Evolutionary conservation across 2,329 filamentous ascomycete genomes (phyloP), one percentile per base, ranked within the genome.

Genomic region (Corynespora cassiicola): DNA sequence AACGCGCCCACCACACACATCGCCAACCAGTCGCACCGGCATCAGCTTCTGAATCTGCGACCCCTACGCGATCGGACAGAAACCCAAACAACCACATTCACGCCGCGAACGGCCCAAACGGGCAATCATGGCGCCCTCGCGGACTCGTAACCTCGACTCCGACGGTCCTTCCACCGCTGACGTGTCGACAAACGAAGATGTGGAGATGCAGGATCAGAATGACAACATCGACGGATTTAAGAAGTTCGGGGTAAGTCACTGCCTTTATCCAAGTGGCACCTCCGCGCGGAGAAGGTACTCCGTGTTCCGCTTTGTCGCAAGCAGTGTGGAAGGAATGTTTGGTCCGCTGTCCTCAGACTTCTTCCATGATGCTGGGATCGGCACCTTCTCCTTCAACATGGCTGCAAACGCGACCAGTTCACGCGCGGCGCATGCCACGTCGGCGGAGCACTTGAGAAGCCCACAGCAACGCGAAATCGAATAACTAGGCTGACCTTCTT

Each of bases 71-170:
- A 34, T 27, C 25, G 20, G 25, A 18, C 21, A 42, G 19, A 41
- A 39, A 36, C 43, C 29, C 30, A 29, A 39, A 37, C 40, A 41
- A 54, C 38, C 32, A 50, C 19, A 46, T n/a, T n/a, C n/a, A n/a
- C 58, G 53, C 55, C 54, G 60, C 56, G 51, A 52, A 47, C 38
- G 52, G 63, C 59, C 59, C 58, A 56, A 40, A 57, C 50, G 63
- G 64, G 60, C 65, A 64, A 54, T n/a, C 36, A 70, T 70, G 67
- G 63, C 67, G 55, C 66, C 54, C 35, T 57, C 57, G 42, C 51
- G 65, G 44, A 67, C 61, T 51, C 61, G 62, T 50, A 62, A 61
- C 35, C 50, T 52, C 20, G 61, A 63, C 29, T 63, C 63, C 34
- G 63, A 65, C 18, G 62, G 52, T 19, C 61, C 62, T 6, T 69